Percentiles rank a stretch among this genome's conserved stretches.
Conservation (phyloP, 1,284 basidiomycete species). For the Somion occarium region DNA sequence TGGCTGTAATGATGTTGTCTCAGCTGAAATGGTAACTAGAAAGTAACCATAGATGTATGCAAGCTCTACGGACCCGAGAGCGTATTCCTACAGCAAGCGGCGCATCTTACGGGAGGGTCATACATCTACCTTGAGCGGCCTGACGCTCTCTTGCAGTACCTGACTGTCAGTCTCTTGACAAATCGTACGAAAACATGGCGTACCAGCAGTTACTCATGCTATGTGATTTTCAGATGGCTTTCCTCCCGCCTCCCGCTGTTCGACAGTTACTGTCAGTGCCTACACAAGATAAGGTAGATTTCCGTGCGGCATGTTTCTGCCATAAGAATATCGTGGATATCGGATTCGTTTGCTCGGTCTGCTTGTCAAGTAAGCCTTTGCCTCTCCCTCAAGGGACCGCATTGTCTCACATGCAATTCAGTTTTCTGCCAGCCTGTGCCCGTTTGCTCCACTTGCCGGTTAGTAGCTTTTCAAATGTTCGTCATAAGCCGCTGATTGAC, state of each 20-base stretch:
- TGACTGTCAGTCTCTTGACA: constrained; percentile 59
- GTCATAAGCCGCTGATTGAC: constrained; percentile 7
- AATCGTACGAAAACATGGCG: background rate
- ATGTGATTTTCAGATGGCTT: constrained; percentile 68
- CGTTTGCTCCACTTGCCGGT: constrained; percentile 91
- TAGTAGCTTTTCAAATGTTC: constrained; percentile 22
- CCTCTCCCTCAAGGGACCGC: background rate
- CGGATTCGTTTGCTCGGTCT: constrained; percentile 97
- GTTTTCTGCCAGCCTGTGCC: constrained; percentile 87
- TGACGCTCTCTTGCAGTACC: constrained; percentile 82
- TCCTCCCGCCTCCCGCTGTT: constrained; percentile 80
- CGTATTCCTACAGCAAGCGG: constrained; percentile 96
- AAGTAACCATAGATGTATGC: constrained; percentile 94
- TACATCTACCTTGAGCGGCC: constrained; percentile 84
- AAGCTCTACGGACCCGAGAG: constrained; percentile 89
- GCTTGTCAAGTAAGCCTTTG: constrained; percentile 76
- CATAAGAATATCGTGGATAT: constrained; percentile 96
- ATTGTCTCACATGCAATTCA: constrained; percentile 10
- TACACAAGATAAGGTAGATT: constrained; percentile 92
- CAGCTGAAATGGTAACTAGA: constrained; percentile 43
- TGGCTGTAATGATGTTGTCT: constrained; percentile 3
- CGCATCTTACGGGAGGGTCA: constrained; percentile 91
- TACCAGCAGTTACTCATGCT: background rate
- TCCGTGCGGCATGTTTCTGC: constrained; percentile 98
- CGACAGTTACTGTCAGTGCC: constrained; percentile 81